These are phyloP conservation scores for Kitagawia praeruptora DNA, from an alignment of 129 eudicot species.

Conservation along the genomic window DNA sequence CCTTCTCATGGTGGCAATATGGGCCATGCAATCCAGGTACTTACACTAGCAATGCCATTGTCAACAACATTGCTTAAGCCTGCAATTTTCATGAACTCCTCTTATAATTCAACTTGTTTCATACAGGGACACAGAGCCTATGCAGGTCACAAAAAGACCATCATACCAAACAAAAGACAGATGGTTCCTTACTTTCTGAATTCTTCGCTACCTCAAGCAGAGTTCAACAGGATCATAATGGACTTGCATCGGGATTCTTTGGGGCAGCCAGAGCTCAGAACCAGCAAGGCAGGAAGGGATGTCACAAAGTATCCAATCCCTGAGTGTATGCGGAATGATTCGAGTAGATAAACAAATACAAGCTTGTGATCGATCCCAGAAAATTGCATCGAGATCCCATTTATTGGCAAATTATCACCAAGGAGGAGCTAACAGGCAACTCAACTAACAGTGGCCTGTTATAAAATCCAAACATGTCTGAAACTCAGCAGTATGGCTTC, in stretches of 20 bases:
- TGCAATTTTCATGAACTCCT: not conserved
- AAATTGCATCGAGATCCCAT: not conserved
- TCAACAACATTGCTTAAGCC: not conserved
- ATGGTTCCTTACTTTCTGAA: slow-evolving; percentile 68
- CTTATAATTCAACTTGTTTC: not conserved
- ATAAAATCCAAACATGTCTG: not conserved
- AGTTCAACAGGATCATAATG: slow-evolving; percentile 61
- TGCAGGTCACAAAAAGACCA: slow-evolving; percentile 89
- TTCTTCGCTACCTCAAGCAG: slow-evolving; percentile 47
- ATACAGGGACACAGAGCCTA: slow-evolving; percentile 80
- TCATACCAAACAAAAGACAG: slow-evolving; percentile 90
- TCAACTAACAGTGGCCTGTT: not conserved
- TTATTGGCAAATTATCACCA: not conserved
- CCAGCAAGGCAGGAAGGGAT: slow-evolving; percentile 78
- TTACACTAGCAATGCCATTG: not conserved
- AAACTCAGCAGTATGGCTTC: not conserved
- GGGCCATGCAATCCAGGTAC: slow-evolving; percentile 88
- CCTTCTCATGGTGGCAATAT: slow-evolving; percentile 99
- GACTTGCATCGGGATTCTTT: slow-evolving; percentile 72
- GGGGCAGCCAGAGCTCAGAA: slow-evolving; percentile 87
- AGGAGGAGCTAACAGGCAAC: not conserved
- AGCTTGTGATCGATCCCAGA: not conserved
- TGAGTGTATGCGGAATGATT: slow-evolving; percentile 77
- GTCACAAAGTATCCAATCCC: slow-evolving; percentile 94
- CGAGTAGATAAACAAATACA: not conserved